Base-by-base conservation (phyloP, 2,329 filamentous ascomycete genomes). In the Bipolaris sorokiniana region DNA sequence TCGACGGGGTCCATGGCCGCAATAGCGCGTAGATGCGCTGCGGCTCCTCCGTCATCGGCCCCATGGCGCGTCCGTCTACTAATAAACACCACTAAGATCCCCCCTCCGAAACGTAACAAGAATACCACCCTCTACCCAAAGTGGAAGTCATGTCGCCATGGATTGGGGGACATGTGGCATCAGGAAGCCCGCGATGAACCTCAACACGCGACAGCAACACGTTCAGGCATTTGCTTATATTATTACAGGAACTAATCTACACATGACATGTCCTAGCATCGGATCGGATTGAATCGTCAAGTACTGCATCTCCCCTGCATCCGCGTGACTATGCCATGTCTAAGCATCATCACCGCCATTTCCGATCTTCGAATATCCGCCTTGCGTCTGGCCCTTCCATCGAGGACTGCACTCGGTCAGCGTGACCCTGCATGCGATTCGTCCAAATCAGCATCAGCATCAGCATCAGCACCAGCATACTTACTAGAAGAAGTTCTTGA, bases 401-500 rank as follows among this genome's bases (percentile, higher is more conserved):
- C 52, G 56, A 7, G 69, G 64, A 68, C 70, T 73, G 52, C 58
- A 22, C 36, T 34, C 46, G 58, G 59, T 71, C 65, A 73, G 68
- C 65, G 52, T 45, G 28, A 48, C 51, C 26, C 20, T 23, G 38
- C 51, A 38, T 26, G 34, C 38, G n/a, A 31, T 31, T 6, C 16
- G 13, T 13, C 48, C 26, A 28, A 28, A 28, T 2, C 23, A 26
- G 7, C 7, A 26, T 26, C 26, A 28, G 26, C n/a, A n/a, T n/a
- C n/a, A n/a, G n/a, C n/a, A n/a, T n/a, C n/a, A 26, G 34, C 22
- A 15, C 34, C 15, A 44, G 26, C 56, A 38, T 7, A 58, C 61
- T 40, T 80, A 86, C 84, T 78, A 82, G 38, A 80, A 65, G 62
- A 77, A 79, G 61, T 86, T 87, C 72, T 72, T 83, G 49, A 77